Percentiles rank a stretch among this genome's conserved stretches.
Evolutionary conservation across 2,329 filamentous ascomycete genomes (phyloP).

Genomic region (Coleophoma eucalyptorum): DNA sequence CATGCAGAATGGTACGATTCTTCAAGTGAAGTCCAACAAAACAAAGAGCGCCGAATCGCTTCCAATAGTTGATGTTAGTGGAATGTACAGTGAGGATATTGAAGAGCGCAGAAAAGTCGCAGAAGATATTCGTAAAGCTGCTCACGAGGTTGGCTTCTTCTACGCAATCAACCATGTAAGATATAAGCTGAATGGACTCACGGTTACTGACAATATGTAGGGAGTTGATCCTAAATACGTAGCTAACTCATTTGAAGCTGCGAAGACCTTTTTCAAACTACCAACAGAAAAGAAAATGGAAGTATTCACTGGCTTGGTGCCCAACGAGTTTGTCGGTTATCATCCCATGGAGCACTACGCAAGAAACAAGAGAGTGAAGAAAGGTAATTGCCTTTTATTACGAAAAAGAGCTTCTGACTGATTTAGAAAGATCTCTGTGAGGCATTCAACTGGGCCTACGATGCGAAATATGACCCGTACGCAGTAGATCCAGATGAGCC

Average conservation of each 20-base stretch:
- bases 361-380: slow-evolving; percentile 25
- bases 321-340: slow-evolving; percentile 1
- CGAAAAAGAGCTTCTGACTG: background rate
- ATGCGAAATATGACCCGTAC: slow-evolving; percentile 7
- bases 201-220: background rate
- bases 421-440: slow-evolving; percentile 39
- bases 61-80: slow-evolving; percentile 36
- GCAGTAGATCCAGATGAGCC: background rate
- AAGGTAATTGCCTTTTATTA: slow-evolving; percentile 12
- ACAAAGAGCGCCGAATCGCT: slow-evolving; percentile 18
- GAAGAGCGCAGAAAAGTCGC: slow-evolving; percentile 30
- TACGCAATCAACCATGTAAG: slow-evolving; percentile 33
- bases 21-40: background rate
- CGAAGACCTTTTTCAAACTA: background rate
- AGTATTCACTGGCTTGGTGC: slow-evolving; percentile 12
- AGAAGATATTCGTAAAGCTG: slow-evolving; percentile 28
- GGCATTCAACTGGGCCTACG: slow-evolving; percentile 1
- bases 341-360: slow-evolving; percentile 1
- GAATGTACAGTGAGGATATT: slow-evolving; percentile 27
- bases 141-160: slow-evolving; percentile 36
- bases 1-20: background rate
- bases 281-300: slow-evolving; percentile 30
- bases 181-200: background rate
- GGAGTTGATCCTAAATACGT: slow-evolving; percentile 18
- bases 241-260: background rate